Percentiles rank a stretch among this genome's conserved stretches.
phyloP scores from a whole-genome alignment of 1,284 basidiomycete species.

The Boletus holoroseus region DNA sequence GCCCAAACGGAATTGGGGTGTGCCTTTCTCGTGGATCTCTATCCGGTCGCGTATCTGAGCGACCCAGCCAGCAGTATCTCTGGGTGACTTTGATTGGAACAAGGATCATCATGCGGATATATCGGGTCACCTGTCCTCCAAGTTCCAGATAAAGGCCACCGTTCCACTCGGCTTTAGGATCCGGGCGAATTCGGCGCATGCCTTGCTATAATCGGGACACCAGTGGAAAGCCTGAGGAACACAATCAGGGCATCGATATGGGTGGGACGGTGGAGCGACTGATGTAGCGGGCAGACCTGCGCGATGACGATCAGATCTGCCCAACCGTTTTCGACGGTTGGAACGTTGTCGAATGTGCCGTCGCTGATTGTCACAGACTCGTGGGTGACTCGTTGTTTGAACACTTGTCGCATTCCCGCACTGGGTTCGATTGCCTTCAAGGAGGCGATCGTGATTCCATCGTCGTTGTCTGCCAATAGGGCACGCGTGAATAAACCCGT shows the following conservation, averaged over 20 bases:
- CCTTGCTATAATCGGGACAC: conserved; percentile 67
- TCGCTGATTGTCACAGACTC: conserved; percentile 46
- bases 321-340: conserved; percentile 53
- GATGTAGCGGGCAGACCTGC: conserved; percentile 44
- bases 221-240: conserved; percentile 68
- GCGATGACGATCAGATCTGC: conserved; percentile 71
- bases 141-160: conserved; percentile 71
- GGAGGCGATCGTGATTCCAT: conserved; percentile 43
- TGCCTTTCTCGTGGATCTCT: conserved; percentile 58
- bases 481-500: conserved; percentile 79
- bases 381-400: conserved; percentile 49
- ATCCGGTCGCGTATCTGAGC: conserved; percentile 59
- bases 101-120: no score
- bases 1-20: conserved; percentile 68
- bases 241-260: neutral
- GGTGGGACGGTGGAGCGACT: neutral
- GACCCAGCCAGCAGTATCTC: conserved; percentile 62
- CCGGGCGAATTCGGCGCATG: conserved; percentile 61
- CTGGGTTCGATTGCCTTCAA: conserved; percentile 69
- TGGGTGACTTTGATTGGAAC: conserved; percentile 26
- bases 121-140: conserved; percentile 58
- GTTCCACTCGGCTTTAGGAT: conserved; percentile 64
- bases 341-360: conserved; percentile 61
- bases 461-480: conserved; percentile 57
- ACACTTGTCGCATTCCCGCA: conserved; percentile 63